Evolutionary conservation across 1,139 yeast species (phyloP).

Genomic region (Sugiyamaella grinbergsii): DNA sequence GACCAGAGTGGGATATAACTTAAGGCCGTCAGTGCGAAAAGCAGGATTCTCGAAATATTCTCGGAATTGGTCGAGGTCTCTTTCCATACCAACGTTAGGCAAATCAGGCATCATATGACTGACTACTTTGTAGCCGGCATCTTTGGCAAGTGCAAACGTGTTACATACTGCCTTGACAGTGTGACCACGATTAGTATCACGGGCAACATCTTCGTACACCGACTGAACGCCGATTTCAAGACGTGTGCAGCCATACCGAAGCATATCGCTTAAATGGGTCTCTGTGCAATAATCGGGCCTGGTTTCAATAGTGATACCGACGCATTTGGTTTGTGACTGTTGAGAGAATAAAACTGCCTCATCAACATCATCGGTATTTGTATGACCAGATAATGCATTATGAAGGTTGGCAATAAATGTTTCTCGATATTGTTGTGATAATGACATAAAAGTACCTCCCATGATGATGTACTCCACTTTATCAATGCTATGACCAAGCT

Average conservation of each 20-base stretch:
- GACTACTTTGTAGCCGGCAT: conserved; percentile 96
- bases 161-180: conserved; percentile 96
- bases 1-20: conserved; percentile 92
- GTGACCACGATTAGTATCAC: conserved; percentile 98
- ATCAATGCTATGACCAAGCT: conserved; percentile 93
- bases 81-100: conserved; percentile 98
- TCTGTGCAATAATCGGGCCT: conserved; percentile 98
- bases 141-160: conserved; percentile 93
- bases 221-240: conserved; percentile 97
- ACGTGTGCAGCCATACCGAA: conserved; percentile 94
- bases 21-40: conserved; percentile 95
- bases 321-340: conserved; percentile 95
- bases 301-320: conserved; percentile 97
- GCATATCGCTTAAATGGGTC: conserved; percentile 93
- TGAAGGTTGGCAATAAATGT: conserved; percentile 85
- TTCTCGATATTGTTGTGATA: conserved; percentile 87
- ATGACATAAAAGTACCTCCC: conserved; percentile 99
- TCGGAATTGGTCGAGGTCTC: conserved; percentile 92
- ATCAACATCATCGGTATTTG: conserved; percentile 74
- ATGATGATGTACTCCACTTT: conserved; percentile 96
- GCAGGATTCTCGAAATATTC: conserved; percentile 97
- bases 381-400: conserved; percentile 92
- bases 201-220: conserved; percentile 95
- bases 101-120: conserved; percentile 99
- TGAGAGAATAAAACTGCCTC: conserved; percentile 91